Percentiles rank a stretch among this genome's conserved stretches.
Evolutionary conservation across 441 rosid species (phyloP).

Genomic region (Eruca vesicaria): DNA sequence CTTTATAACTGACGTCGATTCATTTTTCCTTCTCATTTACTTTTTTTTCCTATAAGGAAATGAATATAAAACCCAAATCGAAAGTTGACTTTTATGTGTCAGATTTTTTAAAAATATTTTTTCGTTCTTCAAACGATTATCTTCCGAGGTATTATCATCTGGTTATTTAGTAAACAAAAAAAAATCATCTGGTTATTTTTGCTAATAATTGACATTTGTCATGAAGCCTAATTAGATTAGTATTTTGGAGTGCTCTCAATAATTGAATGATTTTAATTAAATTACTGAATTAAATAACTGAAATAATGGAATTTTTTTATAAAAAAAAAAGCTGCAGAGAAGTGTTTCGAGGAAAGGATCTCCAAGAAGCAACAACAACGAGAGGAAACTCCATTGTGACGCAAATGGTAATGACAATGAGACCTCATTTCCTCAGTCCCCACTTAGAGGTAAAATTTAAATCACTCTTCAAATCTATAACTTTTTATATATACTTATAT

Average conservation of each 20-base stretch:
- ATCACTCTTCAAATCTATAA: not conserved
- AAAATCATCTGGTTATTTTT: conserved; percentile 8
- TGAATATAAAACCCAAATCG: not conserved
- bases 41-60: not conserved
- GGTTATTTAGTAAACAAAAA: too few species aligned
- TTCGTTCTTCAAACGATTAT: not conserved
- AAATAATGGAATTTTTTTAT: not conserved
- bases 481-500: too few species aligned
- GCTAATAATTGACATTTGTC: conserved; percentile 3
- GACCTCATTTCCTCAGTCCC: conserved; percentile 38
- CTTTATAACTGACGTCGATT: conserved; percentile 8
- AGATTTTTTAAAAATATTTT: not conserved
- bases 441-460: conserved; percentile 62
- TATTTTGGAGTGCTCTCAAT: conserved; percentile 6
- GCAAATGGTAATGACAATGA: conserved; percentile 46
- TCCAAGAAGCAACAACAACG: conserved; percentile 45
- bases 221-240: conserved; percentile 8
- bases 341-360: conserved; percentile 73
- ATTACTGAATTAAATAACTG: not conserved
- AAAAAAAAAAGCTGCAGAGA: conserved; percentile 77
- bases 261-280: not conserved
- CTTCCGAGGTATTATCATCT: not conserved
- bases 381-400: conserved; percentile 45
- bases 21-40: conserved; percentile 10
- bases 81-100: conserved; percentile 29